Evolutionary conservation across 306 rosid species (phyloP).

Genomic region (Dryas alaskensis): DNA sequence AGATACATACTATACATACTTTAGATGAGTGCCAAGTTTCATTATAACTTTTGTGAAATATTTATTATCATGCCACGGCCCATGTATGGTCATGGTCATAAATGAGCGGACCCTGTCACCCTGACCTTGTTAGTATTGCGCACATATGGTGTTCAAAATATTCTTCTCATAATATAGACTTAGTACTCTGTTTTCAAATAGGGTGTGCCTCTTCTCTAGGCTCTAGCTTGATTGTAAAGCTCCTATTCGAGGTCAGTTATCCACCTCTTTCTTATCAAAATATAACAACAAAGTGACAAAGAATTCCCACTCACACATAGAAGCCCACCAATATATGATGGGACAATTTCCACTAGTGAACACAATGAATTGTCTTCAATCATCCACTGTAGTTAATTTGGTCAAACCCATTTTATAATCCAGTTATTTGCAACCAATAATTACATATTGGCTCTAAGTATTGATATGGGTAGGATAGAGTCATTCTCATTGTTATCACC

Average conservation of each 20-base stretch:
- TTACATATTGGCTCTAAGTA: neutral
- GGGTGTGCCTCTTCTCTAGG: constrained; percentile 1
- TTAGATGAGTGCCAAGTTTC: no score
- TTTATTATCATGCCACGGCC: no score
- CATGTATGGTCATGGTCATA: no score
- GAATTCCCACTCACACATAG: neutral
- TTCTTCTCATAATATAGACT: no score
- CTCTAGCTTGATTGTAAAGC: neutral
- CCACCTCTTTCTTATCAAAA: neutral
- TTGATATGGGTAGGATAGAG: neutral
- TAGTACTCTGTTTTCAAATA: neutral
- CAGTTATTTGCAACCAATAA: neutral
- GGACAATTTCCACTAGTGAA: neutral
- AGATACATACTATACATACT: no score
- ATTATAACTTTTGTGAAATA: no score
- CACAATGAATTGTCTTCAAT: no score
- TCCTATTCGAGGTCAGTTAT: neutral
- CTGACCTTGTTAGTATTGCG: no score
- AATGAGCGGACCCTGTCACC: no score
- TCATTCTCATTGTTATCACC: neutral
- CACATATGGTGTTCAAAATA: no score
- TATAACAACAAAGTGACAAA: neutral
- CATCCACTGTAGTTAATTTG: no score
- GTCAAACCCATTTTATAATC: no score
- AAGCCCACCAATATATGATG: neutral